Conservation (phyloP, 2,329 filamentous ascomycete species). For the Phyllosticta citriasiana region DNA sequence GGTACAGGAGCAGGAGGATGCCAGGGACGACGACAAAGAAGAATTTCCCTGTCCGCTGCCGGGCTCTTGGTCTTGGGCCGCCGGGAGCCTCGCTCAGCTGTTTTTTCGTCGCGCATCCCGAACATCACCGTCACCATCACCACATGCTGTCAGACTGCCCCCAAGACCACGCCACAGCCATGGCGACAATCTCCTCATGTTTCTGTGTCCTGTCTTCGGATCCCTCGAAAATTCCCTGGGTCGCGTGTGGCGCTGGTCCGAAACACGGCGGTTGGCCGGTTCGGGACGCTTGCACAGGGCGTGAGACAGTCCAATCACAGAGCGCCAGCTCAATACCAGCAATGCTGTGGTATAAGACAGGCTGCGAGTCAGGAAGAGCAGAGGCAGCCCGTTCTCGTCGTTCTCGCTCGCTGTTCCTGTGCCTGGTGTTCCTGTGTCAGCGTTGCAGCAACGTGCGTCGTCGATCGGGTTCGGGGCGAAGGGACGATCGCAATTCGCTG, state of each 20-base stretch:
- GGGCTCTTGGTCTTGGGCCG: background rate
- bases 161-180: background rate
- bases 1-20: background rate
- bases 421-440: background rate
- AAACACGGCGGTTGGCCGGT: background rate
- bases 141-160: background rate
- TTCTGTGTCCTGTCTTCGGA: background rate
- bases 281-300: background rate
- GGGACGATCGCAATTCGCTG: background rate
- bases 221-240: background rate
- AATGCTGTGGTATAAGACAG: background rate
- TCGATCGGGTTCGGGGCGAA: background rate
- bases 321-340: background rate
- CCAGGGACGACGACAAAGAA: background rate
- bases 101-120: background rate
- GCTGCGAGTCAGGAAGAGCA: background rate
- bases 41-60: background rate
- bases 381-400: background rate
- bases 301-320: background rate
- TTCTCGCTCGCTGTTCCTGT: background rate
- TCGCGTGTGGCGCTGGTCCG: background rate
- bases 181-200: background rate
- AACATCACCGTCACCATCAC: background rate
- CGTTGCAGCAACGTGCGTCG: background rate
- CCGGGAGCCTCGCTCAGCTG: background rate